phyloP scores from a whole-genome alignment of 768 basidiomycete species.

The Cyclocybe cylindracea region DNA sequence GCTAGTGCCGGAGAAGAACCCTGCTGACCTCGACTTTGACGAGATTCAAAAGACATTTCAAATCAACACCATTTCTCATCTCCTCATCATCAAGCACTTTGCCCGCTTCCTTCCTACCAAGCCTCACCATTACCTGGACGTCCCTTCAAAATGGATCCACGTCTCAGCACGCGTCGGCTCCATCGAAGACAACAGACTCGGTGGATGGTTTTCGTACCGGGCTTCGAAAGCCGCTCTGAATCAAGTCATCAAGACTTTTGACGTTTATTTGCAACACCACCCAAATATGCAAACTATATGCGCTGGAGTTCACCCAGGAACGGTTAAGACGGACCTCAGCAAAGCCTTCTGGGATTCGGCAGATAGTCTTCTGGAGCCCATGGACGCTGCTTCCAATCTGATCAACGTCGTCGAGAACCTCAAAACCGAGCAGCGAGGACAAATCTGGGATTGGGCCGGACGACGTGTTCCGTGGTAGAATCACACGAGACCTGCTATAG shows the following conservation, averaged over 20 bases:
- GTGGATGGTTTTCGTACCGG: slow-evolving; percentile 67
- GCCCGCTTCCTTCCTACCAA: slow-evolving; percentile 51
- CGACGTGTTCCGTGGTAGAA: slow-evolving; percentile 43
- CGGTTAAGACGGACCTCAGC: slow-evolving; percentile 61
- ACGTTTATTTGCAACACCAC: slow-evolving; percentile 51
- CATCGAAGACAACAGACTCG: slow-evolving; percentile 55
- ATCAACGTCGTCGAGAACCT: slow-evolving; percentile 46
- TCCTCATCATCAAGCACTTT: slow-evolving; percentile 65
- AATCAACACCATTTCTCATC: slow-evolving; percentile 60
- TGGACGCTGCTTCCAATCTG: slow-evolving; percentile 48
- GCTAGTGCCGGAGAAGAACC: slow-evolving; percentile 55
- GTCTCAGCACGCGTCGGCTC: slow-evolving; percentile 61
- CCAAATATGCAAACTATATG: slow-evolving; percentile 45
- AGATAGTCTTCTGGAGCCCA: slow-evolving; percentile 46
- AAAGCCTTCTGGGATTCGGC: slow-evolving; percentile 50
- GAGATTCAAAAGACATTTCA: slow-evolving; percentile 47
- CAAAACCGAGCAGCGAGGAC: slow-evolving; percentile 42
- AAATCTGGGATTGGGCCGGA: slow-evolving; percentile 60
- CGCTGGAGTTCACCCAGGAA: slow-evolving; percentile 60
- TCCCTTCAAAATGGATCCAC: slow-evolving; percentile 58
- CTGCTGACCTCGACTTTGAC: slow-evolving; percentile 45
- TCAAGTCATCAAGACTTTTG: slow-evolving; percentile 62
- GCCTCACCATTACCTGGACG: slow-evolving; percentile 17
- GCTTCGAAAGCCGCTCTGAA: slow-evolving; percentile 65
- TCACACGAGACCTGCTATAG: no score